Conservation (phyloP, 177 flowering plant species). For the Vitis hybrid region DNA sequence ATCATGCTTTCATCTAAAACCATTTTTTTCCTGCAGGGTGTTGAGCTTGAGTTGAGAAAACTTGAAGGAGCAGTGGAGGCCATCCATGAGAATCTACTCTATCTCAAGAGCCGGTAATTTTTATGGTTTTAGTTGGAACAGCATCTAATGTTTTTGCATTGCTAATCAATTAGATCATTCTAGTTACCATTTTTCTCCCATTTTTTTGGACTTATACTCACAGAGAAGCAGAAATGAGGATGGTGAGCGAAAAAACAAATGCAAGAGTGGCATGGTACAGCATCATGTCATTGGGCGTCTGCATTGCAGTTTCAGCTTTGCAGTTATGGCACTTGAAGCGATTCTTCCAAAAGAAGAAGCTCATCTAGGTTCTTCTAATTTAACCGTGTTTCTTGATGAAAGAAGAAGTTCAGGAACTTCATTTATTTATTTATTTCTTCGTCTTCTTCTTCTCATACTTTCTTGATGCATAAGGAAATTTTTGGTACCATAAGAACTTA, state of each 20-base stretch:
- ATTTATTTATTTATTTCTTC: background rate
- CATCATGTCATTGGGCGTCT: constrained; percentile 69
- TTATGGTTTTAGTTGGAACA: constrained; percentile 1
- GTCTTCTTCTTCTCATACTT: background rate
- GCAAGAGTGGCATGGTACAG: constrained; percentile 79
- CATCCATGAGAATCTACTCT: constrained; percentile 73
- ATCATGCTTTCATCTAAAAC: too few species aligned
- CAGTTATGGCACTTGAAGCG: constrained; percentile 77
- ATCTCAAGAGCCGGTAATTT: constrained; percentile 70
- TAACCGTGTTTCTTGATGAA: background rate
- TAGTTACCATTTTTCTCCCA: background rate
- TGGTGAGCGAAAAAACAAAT: constrained; percentile 72
- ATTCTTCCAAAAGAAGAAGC: constrained; percentile 87
- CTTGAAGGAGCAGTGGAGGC: constrained; percentile 83
- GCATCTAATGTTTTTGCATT: background rate
- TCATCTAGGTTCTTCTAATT: constrained; percentile 41
- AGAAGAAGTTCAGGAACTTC: constrained; percentile 4
- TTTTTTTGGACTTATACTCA: background rate
- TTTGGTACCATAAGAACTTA: constrained; percentile 4
- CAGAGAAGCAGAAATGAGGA: constrained; percentile 94
- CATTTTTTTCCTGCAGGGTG: constrained; percentile 48
- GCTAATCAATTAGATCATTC: background rate
- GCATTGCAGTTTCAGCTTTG: constrained; percentile 63
- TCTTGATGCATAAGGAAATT: constrained; percentile 3
- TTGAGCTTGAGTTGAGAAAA: constrained; percentile 85